phyloP scores from a whole-genome alignment of 306 rosid genomes.

The Pachyrhizus erosus region DNA sequence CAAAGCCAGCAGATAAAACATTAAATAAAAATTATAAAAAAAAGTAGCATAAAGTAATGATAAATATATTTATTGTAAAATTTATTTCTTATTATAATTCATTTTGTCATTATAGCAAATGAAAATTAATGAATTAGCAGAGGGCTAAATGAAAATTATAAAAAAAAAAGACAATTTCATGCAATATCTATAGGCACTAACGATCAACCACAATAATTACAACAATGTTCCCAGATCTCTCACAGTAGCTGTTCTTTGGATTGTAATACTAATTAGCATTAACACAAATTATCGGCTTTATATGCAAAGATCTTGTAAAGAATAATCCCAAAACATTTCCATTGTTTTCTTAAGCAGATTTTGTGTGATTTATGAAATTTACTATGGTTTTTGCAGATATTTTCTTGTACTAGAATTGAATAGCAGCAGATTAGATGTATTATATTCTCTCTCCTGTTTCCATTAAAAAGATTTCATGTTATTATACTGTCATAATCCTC shows the following conservation, averaged over 20 bases:
- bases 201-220: neutral
- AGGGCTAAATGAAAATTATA: neutral
- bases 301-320: neutral
- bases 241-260: neutral
- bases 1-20: neutral
- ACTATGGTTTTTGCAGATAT: neutral
- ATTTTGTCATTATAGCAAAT: neutral
- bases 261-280: neutral
- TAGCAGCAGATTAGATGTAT: neutral
- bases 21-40: neutral
- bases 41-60: neutral
- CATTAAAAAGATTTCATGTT: neutral
- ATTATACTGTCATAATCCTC: neutral
- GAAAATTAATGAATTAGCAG: neutral
- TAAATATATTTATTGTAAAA: neutral
- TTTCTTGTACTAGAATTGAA: neutral
- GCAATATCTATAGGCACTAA: neutral
- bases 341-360: neutral
- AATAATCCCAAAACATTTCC: neutral
- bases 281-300: neutral
- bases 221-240: neutral
- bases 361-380: neutral
- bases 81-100: neutral
- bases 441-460: neutral
- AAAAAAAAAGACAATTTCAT: neutral